phyloP scores from a whole-genome alignment of 768 basidiomycete genomes.

The Calocybe cyanea region DNA sequence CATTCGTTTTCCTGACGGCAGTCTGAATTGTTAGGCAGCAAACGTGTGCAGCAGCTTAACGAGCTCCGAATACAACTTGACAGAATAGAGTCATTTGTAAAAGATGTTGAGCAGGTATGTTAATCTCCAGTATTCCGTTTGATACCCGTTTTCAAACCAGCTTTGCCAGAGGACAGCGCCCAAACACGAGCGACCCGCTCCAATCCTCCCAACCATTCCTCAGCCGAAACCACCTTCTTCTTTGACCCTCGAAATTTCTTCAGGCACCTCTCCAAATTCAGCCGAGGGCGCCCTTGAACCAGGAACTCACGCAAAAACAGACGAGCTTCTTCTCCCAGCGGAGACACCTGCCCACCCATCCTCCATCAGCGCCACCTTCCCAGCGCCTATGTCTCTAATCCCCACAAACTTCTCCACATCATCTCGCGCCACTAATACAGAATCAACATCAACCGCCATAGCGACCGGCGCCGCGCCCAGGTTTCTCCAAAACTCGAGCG shows the following conservation, averaged over 20 bases:
- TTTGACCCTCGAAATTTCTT: slow-evolving; percentile 19
- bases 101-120: slow-evolving; percentile 50
- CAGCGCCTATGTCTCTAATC: slow-evolving; percentile 24
- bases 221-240: slow-evolving; percentile 27
- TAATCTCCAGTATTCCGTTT: not conserved
- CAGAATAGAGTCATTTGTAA: slow-evolving; percentile 48
- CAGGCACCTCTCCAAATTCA: not conserved
- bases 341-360: slow-evolving; percentile 22
- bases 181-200: slow-evolving; percentile 33
- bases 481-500: slow-evolving; percentile 51
- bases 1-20: not conserved
- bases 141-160: not conserved
- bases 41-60: slow-evolving; percentile 38
- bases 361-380: slow-evolving; percentile 17
- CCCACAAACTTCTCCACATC: slow-evolving; percentile 29
- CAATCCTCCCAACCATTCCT: slow-evolving; percentile 54
- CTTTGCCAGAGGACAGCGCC: slow-evolving; percentile 38
- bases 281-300: not conserved
- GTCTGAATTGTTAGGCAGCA: slow-evolving; percentile 25
- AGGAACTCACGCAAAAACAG: slow-evolving; percentile 18
- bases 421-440: slow-evolving; percentile 16
- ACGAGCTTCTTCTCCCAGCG: slow-evolving; percentile 39
- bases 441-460: slow-evolving; percentile 13
- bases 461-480: slow-evolving; percentile 27
- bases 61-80: slow-evolving; percentile 50